These are phyloP conservation scores for Puccinia hordei DNA, from an alignment of 1,284 basidiomycete species.

Conservation along the genomic window DNA sequence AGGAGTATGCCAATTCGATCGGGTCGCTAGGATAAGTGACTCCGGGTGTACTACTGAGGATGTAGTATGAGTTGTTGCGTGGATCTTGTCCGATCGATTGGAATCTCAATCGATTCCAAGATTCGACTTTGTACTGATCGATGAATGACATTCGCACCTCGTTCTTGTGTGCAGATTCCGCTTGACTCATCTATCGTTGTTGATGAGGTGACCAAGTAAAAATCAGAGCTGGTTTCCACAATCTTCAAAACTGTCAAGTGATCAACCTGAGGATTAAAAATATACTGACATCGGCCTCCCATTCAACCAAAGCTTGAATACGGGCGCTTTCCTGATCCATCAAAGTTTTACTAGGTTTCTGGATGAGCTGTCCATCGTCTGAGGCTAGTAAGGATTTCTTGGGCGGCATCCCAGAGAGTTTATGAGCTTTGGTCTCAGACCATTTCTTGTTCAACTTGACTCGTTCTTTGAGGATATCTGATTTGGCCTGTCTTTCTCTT, in stretches of 20 bases:
- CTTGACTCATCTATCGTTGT: conserved; percentile 34
- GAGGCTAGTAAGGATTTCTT: conserved; percentile 39
- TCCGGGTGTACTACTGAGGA: conserved; percentile 46
- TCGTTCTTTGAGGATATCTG: conserved; percentile 49
- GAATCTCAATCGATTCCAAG: conserved; percentile 43
- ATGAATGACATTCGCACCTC: conserved; percentile 16
- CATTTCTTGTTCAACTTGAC: conserved; percentile 48
- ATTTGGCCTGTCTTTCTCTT: conserved; percentile 47
- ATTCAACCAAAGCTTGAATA: conserved; percentile 26
- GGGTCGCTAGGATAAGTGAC: conserved; percentile 33
- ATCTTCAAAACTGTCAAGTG: background rate
- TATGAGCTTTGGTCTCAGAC: conserved; percentile 38
- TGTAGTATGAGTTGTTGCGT: conserved; percentile 40
- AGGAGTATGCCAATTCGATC: conserved; percentile 43
- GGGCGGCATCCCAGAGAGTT: conserved; percentile 35
- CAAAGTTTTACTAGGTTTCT: conserved; percentile 19
- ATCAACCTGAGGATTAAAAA: background rate
- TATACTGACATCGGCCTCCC: conserved; percentile 49
- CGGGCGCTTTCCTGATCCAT: conserved; percentile 42
- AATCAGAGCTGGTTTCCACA: background rate
- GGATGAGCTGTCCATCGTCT: conserved; percentile 9
- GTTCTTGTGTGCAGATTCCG: conserved; percentile 41
- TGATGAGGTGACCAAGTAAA: conserved; percentile 1
- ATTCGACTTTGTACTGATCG: conserved; percentile 42
- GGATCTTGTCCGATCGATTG: conserved; percentile 48